phyloP scores from a whole-genome alignment of 164 flowering plant species.

The Euptelea pleiosperma region DNA sequence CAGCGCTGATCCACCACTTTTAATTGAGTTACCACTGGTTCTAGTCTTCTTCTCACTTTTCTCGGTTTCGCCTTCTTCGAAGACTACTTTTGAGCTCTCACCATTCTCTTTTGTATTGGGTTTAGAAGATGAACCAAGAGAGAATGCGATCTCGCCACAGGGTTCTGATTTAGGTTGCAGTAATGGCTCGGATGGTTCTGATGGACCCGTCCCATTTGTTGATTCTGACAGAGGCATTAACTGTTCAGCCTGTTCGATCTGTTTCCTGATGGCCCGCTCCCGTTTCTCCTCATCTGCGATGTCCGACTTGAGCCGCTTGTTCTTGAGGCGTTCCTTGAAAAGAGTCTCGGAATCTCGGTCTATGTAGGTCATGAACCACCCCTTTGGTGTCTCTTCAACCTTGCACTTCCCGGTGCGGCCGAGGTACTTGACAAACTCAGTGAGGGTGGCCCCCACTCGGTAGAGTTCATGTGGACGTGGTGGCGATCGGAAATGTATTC shows the following conservation, averaged over 20 bases:
- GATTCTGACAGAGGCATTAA: constrained; percentile 16
- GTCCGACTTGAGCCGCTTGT: constrained; percentile 68
- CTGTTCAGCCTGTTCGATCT: constrained; percentile 76
- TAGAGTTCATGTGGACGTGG: constrained; percentile 90
- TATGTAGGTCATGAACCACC: constrained; percentile 91
- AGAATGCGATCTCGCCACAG: constrained; percentile 51
- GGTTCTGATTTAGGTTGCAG: constrained; percentile 30
- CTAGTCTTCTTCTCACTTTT: constrained; percentile 18
- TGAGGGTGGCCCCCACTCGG: constrained; percentile 88
- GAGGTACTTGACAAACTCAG: constrained; percentile 80
- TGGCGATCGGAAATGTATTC: constrained; percentile 84
- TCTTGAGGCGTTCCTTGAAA: constrained; percentile 73
- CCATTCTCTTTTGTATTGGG: constrained; percentile 29
- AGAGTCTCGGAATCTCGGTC: constrained; percentile 81
- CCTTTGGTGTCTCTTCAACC: constrained; percentile 90
- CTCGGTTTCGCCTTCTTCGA: constrained; percentile 41
- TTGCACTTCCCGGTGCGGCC: constrained; percentile 82
- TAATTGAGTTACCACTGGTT: constrained; percentile 14
- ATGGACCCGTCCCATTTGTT: constrained; percentile 2
- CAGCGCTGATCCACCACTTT: constrained; percentile 42
- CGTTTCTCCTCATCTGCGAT: constrained; percentile 79
- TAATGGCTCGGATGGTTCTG: constrained; percentile 19
- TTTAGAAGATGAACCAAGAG: constrained; percentile 43
- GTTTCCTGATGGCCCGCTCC: constrained; percentile 69
- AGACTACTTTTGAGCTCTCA: constrained; percentile 47